phyloP scores from a whole-genome alignment of 1,284 basidiomycete species.

The Erythrobasidium hasegawianum region DNA sequence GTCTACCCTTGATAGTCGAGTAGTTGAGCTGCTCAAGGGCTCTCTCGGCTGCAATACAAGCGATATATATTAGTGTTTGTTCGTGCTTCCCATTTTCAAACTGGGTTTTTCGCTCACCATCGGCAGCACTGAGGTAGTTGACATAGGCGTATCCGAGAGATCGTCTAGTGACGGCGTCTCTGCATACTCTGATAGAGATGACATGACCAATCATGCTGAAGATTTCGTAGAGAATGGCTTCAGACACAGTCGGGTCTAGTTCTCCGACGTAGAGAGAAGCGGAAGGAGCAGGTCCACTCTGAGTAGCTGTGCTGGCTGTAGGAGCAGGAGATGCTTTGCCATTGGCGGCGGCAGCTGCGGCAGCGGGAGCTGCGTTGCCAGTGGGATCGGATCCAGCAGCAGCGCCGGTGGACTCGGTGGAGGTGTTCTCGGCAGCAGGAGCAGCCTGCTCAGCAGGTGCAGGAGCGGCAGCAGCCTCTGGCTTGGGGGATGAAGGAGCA shows the following conservation, averaged over 20 bases:
- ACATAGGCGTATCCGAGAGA: slow-evolving; percentile 99
- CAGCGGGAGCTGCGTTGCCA: slow-evolving; percentile 18
- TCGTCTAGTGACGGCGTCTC: slow-evolving; percentile 98
- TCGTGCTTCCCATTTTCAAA: slow-evolving; percentile 5
- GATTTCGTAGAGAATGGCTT: slow-evolving; percentile 99
- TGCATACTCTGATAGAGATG: slow-evolving; percentile 98
- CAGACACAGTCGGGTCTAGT: slow-evolving; percentile 94
- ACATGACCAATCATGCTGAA: slow-evolving; percentile 99
- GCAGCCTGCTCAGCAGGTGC: slow-evolving; percentile 29
- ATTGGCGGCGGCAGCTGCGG: slow-evolving; percentile 36
- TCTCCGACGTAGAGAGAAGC: slow-evolving; percentile 98
- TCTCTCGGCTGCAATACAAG: slow-evolving; percentile 68
- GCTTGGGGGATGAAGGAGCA: slow-evolving; percentile 41
- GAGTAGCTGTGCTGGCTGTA: slow-evolving; percentile 18
- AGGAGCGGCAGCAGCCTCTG: slow-evolving; percentile 37
- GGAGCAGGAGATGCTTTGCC: slow-evolving; percentile 34
- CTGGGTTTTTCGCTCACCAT: slow-evolving; percentile 61
- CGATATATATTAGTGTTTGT: slow-evolving; percentile 29
- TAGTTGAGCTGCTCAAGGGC: slow-evolving; percentile 99
- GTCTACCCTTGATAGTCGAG: slow-evolving; percentile 94
- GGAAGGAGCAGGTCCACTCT: slow-evolving; percentile 15
- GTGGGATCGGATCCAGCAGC: slow-evolving; percentile 30
- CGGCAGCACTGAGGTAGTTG: slow-evolving; percentile 92
- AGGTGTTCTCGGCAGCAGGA: slow-evolving; percentile 5
- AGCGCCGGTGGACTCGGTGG: slow-evolving; percentile 1